Evolutionary conservation across 192 early-diverging fungal species (phyloP).

Genomic region (Backusella parvicylindrica): DNA sequence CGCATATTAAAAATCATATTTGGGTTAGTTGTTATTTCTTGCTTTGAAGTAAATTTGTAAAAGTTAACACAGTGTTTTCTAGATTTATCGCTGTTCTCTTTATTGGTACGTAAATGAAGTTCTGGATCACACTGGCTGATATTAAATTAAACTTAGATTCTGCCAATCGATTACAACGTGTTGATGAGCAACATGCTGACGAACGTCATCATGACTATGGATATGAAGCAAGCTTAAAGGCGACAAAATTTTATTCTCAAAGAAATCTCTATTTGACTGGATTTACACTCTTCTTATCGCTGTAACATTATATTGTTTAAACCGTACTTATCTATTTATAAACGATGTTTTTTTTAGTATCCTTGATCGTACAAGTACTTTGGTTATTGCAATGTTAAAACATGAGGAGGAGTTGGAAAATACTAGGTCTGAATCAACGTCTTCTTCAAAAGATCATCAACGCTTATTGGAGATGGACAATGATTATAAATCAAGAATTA

Average conservation of each 20-base stretch:
- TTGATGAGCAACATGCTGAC: constrained; percentile 16
- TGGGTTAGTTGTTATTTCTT: constrained; percentile 34
- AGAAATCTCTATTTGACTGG: constrained; percentile 59
- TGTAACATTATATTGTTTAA: constrained; percentile 29
- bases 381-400: constrained; percentile 46
- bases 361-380: constrained; percentile 49
- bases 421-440: constrained; percentile 3
- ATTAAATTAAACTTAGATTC: constrained; percentile 39
- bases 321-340: no score
- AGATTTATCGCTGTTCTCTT: constrained; percentile 58
- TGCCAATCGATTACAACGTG: constrained; percentile 43
- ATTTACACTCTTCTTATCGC: constrained; percentile 56
- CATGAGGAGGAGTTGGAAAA: constrained; percentile 39
- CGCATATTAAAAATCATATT: constrained; percentile 48
- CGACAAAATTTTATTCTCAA: constrained; percentile 55
- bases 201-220: constrained; percentile 32
- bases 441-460: constrained; percentile 16
- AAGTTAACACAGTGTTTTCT: background rate
- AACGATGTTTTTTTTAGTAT: constrained; percentile 28
- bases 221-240: constrained; percentile 34
- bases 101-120: constrained; percentile 35
- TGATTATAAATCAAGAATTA: constrained; percentile 11
- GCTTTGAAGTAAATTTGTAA: background rate
- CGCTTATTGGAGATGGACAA: constrained; percentile 17
- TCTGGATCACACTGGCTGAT: background rate